Base-by-base conservation (phyloP, 2,329 filamentous ascomycete genomes). In the Beauveria scarabaeidicola region DNA sequence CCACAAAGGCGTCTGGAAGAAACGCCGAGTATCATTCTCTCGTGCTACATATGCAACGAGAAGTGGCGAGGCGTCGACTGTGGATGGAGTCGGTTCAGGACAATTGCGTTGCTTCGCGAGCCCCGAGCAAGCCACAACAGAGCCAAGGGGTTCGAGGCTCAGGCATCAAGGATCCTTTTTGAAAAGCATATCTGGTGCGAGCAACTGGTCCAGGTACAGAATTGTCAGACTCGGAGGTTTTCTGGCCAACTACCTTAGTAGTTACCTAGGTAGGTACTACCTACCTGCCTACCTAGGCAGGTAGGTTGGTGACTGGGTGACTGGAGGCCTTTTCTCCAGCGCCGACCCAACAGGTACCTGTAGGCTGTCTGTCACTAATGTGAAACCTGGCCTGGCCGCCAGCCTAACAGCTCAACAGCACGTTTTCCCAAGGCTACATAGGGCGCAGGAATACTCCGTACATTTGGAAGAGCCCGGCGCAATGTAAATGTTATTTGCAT, bases 1-100 rank as follows among this genome's bases (percentile, higher is more conserved):
- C 55, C 55, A 52, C 55, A 21, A 36, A 38, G 47, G 47, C 46
- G 38, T 21, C 38, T 5, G n/a, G 15, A 19, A 51, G 55, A 58
- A 58, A 58, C 55, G 55, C 52, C 55, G 46, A 58, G 55, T 58
- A 52, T 58, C 32, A 58, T 58, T 52, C 21, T 52, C 27, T 6
- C 10, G 41, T 46, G 25, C 25, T 29, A 47, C 27, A 36, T 19
- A 19, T 17, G 43, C 41, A 52, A 23, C 19, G 19, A 53, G 36
- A 17, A 53, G 23, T 50, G 54, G 32, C 32, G 54, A 57, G 32
- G 23, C 44, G 41, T 58, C 23, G 32, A 21, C n/a, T 23, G 32
- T 38, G 54, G 32, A 40, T 48, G 43, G 41, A 25, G 55, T 51
- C 46, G 32, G 53, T 29, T 23, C 36, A 36, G 27, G 53, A 27